Evolutionary conservation across 768 basidiomycete species (phyloP).

Genomic region (Lyophyllum semitale): DNA sequence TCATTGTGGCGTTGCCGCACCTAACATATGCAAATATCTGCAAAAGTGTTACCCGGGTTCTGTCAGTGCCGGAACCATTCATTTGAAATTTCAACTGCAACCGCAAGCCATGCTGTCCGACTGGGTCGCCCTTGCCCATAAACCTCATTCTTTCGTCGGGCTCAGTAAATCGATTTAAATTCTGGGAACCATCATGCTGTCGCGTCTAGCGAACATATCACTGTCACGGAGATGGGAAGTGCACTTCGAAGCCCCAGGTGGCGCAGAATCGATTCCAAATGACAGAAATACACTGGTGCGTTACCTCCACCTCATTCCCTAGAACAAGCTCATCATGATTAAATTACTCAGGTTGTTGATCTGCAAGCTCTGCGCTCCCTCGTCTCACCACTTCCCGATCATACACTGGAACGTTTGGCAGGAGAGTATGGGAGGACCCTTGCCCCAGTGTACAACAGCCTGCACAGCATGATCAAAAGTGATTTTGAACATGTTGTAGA

Average conservation of each 20-base stretch:
- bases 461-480: conserved; percentile 34
- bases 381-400: conserved; percentile 22
- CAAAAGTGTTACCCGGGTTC: neutral
- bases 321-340: neutral
- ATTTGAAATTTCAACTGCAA: neutral
- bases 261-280: conserved; percentile 15
- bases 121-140: neutral
- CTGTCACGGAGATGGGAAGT: conserved; percentile 25
- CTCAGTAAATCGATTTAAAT: neutral
- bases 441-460: conserved; percentile 32
- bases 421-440: conserved; percentile 30
- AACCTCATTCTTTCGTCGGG: neutral
- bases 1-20: too few species aligned
- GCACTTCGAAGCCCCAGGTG: conserved; percentile 17
- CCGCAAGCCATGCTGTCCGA: neutral
- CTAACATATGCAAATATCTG: neutral
- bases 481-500: conserved; percentile 45
- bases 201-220: conserved; percentile 20
- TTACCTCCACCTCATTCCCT: neutral
- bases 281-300: conserved; percentile 26
- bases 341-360: conserved; percentile 25
- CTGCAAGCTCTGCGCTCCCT: conserved; percentile 25
- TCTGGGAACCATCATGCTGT: conserved; percentile 20
- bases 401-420: conserved; percentile 29
- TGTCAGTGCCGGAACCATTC: neutral